These are phyloP conservation scores for Brassica incana DNA, from an alignment of 345 rosid genomes.

Conservation along the genomic window DNA sequence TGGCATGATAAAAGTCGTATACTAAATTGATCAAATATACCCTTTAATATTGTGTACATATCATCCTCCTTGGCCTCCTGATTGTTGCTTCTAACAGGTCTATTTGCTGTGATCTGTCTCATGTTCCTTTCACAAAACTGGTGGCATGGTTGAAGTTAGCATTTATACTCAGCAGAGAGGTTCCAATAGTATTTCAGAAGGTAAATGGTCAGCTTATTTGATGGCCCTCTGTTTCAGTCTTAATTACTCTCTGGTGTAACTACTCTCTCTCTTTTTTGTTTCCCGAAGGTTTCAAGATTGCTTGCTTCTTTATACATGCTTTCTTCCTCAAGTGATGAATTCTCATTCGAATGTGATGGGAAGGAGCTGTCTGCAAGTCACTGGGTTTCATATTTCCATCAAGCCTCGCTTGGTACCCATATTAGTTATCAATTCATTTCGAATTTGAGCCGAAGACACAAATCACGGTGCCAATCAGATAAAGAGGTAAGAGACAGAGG, in stretches of 20 bases:
- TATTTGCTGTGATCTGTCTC: constrained; percentile 60
- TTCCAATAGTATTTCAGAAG: constrained; percentile 75
- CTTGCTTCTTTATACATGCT: constrained; percentile 62
- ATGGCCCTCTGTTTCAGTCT: constrained; percentile 12
- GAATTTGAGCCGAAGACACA: constrained; percentile 44
- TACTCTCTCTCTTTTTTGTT: neutral
- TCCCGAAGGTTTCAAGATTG: constrained; percentile 71
- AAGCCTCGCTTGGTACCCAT: constrained; percentile 86
- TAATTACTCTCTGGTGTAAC: neutral
- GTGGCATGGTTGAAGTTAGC: constrained; percentile 74
- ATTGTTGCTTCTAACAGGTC: constrained; percentile 49
- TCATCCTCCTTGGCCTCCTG: constrained; percentile 19
- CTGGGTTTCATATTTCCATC: constrained; percentile 96
- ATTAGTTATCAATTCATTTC: constrained; percentile 61
- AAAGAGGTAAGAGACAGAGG: constrained; percentile 48
- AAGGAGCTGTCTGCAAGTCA: constrained; percentile 68
- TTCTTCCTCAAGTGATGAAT: constrained; percentile 53
- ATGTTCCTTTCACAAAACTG: constrained; percentile 50
- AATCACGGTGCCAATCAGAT: constrained; percentile 31
- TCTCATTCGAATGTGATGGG: constrained; percentile 46
- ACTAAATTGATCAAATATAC: constrained; percentile 26
- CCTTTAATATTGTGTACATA: constrained; percentile 5
- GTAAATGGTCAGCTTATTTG: constrained; percentile 41
- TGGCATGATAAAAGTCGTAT: constrained; percentile 13
- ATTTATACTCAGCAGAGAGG: constrained; percentile 77